Evolutionary conservation across 192 early-diverging fungal genomes (phyloP).

Genomic region (Pilobolus umbonatus): DNA sequence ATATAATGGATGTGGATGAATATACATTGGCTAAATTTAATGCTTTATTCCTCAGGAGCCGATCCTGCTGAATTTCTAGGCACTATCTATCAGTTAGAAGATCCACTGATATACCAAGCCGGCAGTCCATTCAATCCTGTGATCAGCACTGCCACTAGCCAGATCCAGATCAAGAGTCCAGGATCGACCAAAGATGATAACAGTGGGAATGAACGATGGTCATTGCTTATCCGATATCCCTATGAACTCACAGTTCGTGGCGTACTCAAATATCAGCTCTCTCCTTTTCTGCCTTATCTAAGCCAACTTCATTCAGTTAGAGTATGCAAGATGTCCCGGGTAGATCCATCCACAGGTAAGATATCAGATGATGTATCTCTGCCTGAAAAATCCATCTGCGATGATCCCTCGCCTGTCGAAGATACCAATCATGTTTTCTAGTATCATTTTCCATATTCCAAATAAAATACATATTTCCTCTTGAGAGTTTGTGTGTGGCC

Average conservation of each 20-base stretch:
- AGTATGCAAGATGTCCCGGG: constrained; percentile 23
- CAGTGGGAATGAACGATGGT: constrained; percentile 35
- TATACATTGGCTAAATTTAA: not conserved
- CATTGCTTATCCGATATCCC: constrained; percentile 29
- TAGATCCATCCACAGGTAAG: constrained; percentile 32
- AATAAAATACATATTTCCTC: no score
- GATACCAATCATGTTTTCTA: no score
- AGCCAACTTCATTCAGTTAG: constrained; percentile 18
- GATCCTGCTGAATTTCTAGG: constrained; percentile 33
- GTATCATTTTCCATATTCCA: no score
- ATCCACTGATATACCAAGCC: constrained; percentile 27
- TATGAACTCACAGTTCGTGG: constrained; percentile 34
- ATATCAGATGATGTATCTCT: constrained; percentile 12
- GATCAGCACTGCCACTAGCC: constrained; percentile 20
- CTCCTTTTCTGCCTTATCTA: constrained; percentile 13
- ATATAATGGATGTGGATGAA: constrained; percentile 3
- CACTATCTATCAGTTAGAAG: constrained; percentile 32
- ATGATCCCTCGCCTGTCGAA: constrained; percentile 27
- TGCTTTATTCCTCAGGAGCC: not conserved
- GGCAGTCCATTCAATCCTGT: constrained; percentile 19
- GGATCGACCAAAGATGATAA: constrained; percentile 24
- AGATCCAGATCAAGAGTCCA: constrained; percentile 31
- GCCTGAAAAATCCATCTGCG: constrained; percentile 23
- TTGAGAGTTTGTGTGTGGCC: no score
- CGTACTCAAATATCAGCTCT: constrained; percentile 25